Evolutionary conservation across 2,329 filamentous ascomycete species (phyloP).

Genomic region (Fragosphaeria purpurea): DNA sequence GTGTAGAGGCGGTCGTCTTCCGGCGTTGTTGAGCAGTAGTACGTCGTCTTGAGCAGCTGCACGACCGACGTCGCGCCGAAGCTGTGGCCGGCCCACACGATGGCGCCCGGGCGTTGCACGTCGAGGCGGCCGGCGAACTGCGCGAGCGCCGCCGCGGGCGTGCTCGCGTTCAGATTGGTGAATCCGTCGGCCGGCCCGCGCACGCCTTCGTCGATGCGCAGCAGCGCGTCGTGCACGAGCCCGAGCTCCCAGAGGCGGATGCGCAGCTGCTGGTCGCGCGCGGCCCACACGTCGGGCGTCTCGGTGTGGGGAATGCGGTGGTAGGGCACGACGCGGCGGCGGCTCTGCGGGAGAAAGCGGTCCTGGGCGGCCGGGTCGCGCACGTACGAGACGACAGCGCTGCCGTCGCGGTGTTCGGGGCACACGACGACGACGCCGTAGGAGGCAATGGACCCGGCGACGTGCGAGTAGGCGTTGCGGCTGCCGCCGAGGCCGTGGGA

Average conservation of each 20-base stretch:
- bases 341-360: conserved; percentile 24
- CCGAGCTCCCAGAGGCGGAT: conserved; percentile 73
- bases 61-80: conserved; percentile 67
- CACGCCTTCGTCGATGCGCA: conserved; percentile 52
- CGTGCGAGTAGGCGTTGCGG: conserved; percentile 76
- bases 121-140: conserved; percentile 54
- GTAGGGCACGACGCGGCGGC: conserved; percentile 35
- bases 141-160: conserved; percentile 37
- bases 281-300: conserved; percentile 53
- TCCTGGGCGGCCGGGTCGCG: conserved; percentile 46
- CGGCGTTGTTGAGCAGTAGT: conserved; percentile 44
- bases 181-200: conserved; percentile 13
- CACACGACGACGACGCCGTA: conserved; percentile 74
- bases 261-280: conserved; percentile 60
- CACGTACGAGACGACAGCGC: conserved; percentile 63
- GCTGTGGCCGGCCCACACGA: conserved; percentile 70
- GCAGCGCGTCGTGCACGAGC: conserved; percentile 56
- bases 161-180: conserved; percentile 42
- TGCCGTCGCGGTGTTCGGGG: conserved; percentile 75
- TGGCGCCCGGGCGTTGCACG: conserved; percentile 59
- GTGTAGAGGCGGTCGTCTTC: conserved; percentile 49
- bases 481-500: conserved; percentile 77
- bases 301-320: conserved; percentile 50
- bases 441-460: conserved; percentile 68
- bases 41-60: conserved; percentile 71